Conservation (phyloP, 768 basidiomycete genomes). For the Boletus rubropictus region DNA sequence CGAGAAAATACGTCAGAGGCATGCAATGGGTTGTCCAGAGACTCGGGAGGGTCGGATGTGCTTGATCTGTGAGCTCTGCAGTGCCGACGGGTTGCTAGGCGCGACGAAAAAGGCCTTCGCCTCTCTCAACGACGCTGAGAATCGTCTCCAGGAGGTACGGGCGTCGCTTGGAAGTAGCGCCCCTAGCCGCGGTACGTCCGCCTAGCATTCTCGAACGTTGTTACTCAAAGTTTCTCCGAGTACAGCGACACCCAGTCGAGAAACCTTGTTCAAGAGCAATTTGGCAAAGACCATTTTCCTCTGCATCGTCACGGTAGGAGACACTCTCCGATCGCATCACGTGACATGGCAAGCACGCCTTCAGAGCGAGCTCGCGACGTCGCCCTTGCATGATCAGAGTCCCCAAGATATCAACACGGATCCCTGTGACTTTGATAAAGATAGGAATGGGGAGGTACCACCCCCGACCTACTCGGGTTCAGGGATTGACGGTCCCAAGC, state of each 20-base stretch:
- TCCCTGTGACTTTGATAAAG: neutral
- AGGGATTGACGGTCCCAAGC: neutral
- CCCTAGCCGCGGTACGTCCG: neutral
- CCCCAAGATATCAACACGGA: neutral
- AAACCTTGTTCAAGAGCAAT: slow-evolving; percentile 4
- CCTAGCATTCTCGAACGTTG: neutral
- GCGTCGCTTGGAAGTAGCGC: slow-evolving; percentile 1
- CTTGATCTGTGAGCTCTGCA: slow-evolving; percentile 11
- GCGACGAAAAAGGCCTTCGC: slow-evolving; percentile 2
- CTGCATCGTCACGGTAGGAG: slow-evolving; percentile 7
- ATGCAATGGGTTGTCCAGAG: slow-evolving; percentile 1
- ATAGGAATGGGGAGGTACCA: neutral
- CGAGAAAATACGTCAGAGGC: neutral
- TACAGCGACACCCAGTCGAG: neutral
- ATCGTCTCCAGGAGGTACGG: slow-evolving; percentile 5
- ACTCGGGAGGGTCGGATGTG: neutral
- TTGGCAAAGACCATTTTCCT: slow-evolving; percentile 8
- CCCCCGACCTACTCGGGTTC: neutral
- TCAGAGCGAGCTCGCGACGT: neutral
- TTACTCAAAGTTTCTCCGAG: neutral
- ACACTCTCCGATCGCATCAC: slow-evolving; percentile 13
- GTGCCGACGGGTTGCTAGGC: slow-evolving; percentile 6
- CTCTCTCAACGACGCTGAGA: slow-evolving; percentile 1
- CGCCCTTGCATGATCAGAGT: neutral
- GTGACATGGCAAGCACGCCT: slow-evolving; percentile 12